These are phyloP conservation scores for Capsella rubella DNA, from an alignment of 441 rosid species.

Conservation along the genomic window DNA sequence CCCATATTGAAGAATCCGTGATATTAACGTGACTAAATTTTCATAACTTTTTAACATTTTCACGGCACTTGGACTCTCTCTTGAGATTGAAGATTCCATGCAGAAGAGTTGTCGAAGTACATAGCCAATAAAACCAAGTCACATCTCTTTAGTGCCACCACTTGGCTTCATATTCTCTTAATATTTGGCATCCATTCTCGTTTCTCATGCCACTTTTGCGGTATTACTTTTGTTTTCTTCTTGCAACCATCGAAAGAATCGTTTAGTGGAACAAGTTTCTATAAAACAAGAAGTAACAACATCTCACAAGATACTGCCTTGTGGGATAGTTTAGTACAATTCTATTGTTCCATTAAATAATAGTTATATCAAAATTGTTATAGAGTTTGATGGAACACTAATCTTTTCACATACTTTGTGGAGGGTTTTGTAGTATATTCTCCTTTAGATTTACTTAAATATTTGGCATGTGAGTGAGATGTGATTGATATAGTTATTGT, in stretches of 20 bases:
- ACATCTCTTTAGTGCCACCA: conserved; percentile 9
- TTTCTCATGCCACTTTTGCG: conserved; percentile 5
- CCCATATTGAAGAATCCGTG: background rate
- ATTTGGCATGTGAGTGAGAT: background rate
- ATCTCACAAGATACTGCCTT: background rate
- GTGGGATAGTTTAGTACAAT: background rate
- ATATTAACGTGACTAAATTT: background rate
- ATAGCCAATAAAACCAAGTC: background rate
- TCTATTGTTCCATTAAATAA: too few relatives aligned
- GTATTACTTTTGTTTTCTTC: background rate
- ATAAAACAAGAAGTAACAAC: background rate
- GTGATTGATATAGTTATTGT: background rate
- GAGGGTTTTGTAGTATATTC: background rate
- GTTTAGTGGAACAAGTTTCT: background rate
- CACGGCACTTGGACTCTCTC: background rate
- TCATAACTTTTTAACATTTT: background rate
- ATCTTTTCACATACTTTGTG: too few relatives aligned
- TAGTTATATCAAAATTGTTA: background rate
- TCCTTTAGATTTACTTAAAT: background rate
- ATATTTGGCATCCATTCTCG: conserved; percentile 17
- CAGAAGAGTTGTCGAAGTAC: background rate
- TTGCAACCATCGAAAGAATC: background rate
- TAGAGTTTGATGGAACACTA: too few relatives aligned
- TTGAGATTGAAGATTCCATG: background rate
- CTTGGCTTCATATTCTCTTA: background rate